Conservation (phyloP, 169 alveolate genomes). For the Cryptosporidium xiaoi region DNA sequence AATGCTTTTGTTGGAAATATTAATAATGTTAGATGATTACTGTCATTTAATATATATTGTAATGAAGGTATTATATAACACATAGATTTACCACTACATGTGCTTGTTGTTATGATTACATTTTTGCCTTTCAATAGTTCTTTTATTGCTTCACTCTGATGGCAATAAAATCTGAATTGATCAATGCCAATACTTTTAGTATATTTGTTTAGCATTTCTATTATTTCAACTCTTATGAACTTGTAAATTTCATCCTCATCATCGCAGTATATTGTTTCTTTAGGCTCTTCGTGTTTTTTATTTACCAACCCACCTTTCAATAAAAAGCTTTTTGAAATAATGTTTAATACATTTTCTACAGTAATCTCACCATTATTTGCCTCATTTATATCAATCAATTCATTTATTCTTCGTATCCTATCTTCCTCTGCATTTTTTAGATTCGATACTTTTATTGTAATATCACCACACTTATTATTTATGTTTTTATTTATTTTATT, state of each 20-base stretch:
- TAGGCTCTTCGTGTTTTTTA: slow-evolving; percentile 11
- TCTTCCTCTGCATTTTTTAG: slow-evolving; percentile 5
- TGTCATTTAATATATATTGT: slow-evolving; percentile 20
- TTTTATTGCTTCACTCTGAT: slow-evolving; percentile 68
- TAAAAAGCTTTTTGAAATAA: slow-evolving; percentile 46
- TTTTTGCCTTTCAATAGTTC: slow-evolving; percentile 24
- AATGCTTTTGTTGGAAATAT: slow-evolving; percentile 77
- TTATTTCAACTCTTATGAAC: neutral
- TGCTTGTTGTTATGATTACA: slow-evolving; percentile 63
- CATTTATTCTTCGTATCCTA: slow-evolving; percentile 27
- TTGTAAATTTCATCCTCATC: slow-evolving; percentile 31
- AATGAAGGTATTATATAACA: slow-evolving; percentile 73
- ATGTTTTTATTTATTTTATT: neutral
- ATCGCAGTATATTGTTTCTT: slow-evolving; percentile 25
- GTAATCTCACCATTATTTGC: neutral
- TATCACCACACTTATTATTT: neutral
- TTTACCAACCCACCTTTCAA: slow-evolving; percentile 39
- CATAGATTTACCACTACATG: slow-evolving; percentile 75
- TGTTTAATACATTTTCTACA: slow-evolving; percentile 12
- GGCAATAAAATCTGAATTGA: slow-evolving; percentile 47
- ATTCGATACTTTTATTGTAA: neutral
- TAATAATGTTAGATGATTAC: slow-evolving; percentile 39
- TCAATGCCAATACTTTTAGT: neutral
- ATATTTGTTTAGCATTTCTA: slow-evolving; percentile 16
- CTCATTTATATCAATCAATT: neutral